Conservation (phyloP, 768 basidiomycete genomes). For the Naganishia antarctica region DNA sequence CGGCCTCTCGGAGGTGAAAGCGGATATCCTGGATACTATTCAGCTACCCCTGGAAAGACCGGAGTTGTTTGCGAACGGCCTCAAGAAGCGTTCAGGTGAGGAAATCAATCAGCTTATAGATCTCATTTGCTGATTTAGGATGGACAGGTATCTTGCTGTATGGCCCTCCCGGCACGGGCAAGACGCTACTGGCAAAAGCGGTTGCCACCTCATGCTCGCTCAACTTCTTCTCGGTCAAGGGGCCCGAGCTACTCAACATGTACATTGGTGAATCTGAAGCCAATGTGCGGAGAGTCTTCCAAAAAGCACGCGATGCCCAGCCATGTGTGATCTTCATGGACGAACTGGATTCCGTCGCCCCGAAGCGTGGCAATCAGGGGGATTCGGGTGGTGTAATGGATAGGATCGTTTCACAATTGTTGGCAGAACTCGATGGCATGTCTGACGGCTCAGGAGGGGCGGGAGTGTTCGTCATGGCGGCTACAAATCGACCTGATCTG, state of each 20-base stretch:
- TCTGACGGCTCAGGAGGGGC: conserved; percentile 57
- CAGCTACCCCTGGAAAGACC: conserved; percentile 86
- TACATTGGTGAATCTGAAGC: conserved; percentile 99
- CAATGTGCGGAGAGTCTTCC: conserved; percentile 64
- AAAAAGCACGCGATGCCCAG: conserved; percentile 80
- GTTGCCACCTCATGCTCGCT: conserved; percentile 91
- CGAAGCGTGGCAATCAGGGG: conserved; percentile 88
- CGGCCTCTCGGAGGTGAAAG: conserved; percentile 77
- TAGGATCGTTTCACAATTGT: conserved; percentile 86
- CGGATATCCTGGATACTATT: conserved; percentile 91
- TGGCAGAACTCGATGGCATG: conserved; percentile 93
- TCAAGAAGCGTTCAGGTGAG: conserved; percentile 77
- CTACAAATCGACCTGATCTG: conserved; percentile 89
- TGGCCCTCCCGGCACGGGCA: conserved; percentile 93
- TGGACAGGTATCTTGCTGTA: conserved; percentile 75
- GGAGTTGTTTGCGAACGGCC: conserved; percentile 78
- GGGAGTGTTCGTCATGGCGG: conserved; percentile 89
- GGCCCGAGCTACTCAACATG: conserved; percentile 97
- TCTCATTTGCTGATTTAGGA: neutral
- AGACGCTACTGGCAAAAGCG: conserved; percentile 90
- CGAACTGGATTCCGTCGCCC: conserved; percentile 89
- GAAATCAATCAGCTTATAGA: conserved; percentile 41
- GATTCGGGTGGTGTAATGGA: conserved; percentile 99
- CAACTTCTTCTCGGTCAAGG: conserved; percentile 98
- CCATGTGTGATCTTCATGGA: conserved; percentile 97